Evolutionary conservation across 2,329 filamentous ascomycete species (phyloP), one percentile per base, ranked within the genome.

Genomic region (Aureobasidium namibiae): DNA sequence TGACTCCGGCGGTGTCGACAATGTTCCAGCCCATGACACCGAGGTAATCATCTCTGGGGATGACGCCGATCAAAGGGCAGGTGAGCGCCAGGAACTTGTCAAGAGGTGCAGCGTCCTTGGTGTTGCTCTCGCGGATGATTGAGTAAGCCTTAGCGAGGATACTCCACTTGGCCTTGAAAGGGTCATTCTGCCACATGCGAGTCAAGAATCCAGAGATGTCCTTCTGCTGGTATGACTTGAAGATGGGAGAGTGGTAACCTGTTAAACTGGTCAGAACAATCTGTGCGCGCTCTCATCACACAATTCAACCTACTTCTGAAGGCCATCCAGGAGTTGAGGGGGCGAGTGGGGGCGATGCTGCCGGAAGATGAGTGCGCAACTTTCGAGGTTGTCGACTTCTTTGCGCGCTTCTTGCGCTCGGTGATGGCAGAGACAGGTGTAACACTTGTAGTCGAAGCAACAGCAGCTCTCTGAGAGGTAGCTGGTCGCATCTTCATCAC

Each of bases 61-160:
- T 67, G 57, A 83, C 72, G 24, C 74, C 73, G 67, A 82, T 77
- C 56, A 75, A 68, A 45, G 75, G 74, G 60, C 75, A 76, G 48
- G 73, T 74, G 61, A 78, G 63, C 16, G 63, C 62, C 46, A 82
- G 72, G 68, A 81, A 82, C 10, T 72, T 67, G 49, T 78, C 73
- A 38, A 83, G 71, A 45, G 76, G 72, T 24, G 78, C 74, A 33
- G 75, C 71, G 23, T 71, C 68, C 62, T 77, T 76, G 65, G 79
- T 77, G 56, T 78, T 67, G 45, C 76, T 71, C 64, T 82, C 80
- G 49, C 80, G 76, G 49, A 81, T 72, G 61, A 76, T 74, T 33
- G 80, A 82, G 73, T 81, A 83, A 18, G 80, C 78, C 65, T 80
- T 81, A 49, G 79, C 77, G 60, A 82, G 68, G 61, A 83, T 70